phyloP scores from a whole-genome alignment of 768 basidiomycete genomes.

The Jaapia argillacea region DNA sequence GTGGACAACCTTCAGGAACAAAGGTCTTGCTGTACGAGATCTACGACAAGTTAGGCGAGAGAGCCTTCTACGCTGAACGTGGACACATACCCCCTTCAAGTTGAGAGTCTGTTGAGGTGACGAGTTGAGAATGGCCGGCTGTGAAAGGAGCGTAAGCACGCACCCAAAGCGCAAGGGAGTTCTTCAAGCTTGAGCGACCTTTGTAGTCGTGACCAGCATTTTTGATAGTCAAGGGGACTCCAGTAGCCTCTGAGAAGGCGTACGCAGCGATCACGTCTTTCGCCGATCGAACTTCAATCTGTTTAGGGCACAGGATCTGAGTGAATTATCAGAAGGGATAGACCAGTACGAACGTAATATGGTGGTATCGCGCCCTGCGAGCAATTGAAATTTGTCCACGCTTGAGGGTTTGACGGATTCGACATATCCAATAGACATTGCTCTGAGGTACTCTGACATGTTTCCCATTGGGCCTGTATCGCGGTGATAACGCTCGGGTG shows the following conservation, averaged over 20 bases:
- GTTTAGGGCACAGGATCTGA: background rate
- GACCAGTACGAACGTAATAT: constrained; percentile 13
- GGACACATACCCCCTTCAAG: constrained; percentile 6
- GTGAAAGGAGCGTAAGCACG: background rate
- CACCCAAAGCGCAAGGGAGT: constrained; percentile 19
- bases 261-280: constrained; percentile 18
- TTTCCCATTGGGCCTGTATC: constrained; percentile 39
- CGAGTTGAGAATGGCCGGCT: background rate
- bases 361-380: constrained; percentile 16
- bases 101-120: constrained; percentile 6
- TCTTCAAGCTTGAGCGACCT: constrained; percentile 17
- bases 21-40: background rate
- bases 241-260: constrained; percentile 13
- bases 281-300: constrained; percentile 16
- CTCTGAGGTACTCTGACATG: constrained; percentile 35
- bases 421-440: constrained; percentile 37
- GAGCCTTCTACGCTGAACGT: background rate
- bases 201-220: constrained; percentile 25
- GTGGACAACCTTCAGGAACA: background rate
- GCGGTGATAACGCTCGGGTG: background rate
- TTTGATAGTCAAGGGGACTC: constrained; percentile 19
- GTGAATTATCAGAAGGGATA: background rate
- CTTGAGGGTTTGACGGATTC: constrained; percentile 12
- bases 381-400: constrained; percentile 13
- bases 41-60: background rate